These are phyloP conservation scores for Hortiboletus flavorubellus DNA, from an alignment of 768 basidiomycete genomes.

Conservation along the genomic window DNA sequence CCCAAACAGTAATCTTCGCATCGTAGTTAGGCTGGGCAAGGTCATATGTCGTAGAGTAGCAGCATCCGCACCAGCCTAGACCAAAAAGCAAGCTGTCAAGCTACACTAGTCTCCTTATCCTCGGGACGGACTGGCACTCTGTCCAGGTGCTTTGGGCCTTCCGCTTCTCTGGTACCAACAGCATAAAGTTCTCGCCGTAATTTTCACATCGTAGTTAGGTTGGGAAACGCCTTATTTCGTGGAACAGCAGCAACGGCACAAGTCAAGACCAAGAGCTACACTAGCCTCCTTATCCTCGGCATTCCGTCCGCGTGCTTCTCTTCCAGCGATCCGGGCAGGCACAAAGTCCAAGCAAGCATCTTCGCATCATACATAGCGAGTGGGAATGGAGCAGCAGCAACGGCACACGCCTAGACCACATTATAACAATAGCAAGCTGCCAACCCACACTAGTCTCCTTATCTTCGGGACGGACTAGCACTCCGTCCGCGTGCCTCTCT, in stretches of 20 bases:
- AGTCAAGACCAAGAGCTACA: background rate
- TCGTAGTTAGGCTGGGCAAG: constrained; percentile 4
- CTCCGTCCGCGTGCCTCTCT: constrained; percentile 67
- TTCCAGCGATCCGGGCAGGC: constrained; percentile 20
- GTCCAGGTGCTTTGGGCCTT: constrained; percentile 48
- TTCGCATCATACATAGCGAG: too few relatives aligned
- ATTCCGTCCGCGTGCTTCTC: constrained; percentile 65
- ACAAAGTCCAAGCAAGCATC: too few relatives aligned
- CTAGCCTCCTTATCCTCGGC: constrained; percentile 50
- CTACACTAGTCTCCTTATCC: constrained; percentile 36
- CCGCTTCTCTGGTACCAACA: constrained; percentile 49
- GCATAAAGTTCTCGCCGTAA: too few relatives aligned
- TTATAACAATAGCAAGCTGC: background rate
- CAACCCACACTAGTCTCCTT: constrained; percentile 16
- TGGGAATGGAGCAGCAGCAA: background rate
- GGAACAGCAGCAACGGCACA: background rate
- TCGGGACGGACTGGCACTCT: constrained; percentile 78
- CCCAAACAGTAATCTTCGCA: background rate
- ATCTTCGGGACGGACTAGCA: constrained; percentile 72
- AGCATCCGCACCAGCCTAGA: background rate
- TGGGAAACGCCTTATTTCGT: too few relatives aligned
- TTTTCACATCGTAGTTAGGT: too few relatives aligned
- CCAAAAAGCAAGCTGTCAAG: background rate
- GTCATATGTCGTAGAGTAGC: background rate
- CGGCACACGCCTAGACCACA: background rate